Evolutionary conservation across 2,329 filamentous ascomycete species (phyloP).

Genomic region (Monosporascus sp.): DNA sequence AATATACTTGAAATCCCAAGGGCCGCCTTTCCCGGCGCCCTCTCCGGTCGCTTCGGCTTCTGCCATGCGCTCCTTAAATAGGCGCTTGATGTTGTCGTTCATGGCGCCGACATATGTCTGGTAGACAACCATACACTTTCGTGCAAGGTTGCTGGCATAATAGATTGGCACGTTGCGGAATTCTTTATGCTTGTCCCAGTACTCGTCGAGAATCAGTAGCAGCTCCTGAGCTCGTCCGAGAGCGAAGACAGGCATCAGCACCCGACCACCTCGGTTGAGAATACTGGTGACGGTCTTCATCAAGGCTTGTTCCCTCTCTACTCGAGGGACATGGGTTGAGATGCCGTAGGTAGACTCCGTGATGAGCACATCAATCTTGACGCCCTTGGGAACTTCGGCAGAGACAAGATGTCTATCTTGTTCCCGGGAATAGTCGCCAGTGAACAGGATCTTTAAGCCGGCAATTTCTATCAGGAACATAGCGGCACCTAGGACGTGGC

Average conservation of each 20-base stretch:
- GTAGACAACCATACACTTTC: slow-evolving; percentile 98
- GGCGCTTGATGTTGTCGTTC: slow-evolving; percentile 97
- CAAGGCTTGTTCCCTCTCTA: slow-evolving; percentile 86
- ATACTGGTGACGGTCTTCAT: slow-evolving; percentile 95
- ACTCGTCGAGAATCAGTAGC: slow-evolving; percentile 91
- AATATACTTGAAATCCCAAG: slow-evolving; percentile 96
- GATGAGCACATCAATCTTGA: slow-evolving; percentile 94
- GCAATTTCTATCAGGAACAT: slow-evolving; percentile 99
- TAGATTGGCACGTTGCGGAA: slow-evolving; percentile 92
- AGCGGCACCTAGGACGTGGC: slow-evolving; percentile 94
- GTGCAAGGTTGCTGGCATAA: slow-evolving; percentile 90
- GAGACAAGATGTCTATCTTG: slow-evolving; percentile 94
- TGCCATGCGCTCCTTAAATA: slow-evolving; percentile 90
- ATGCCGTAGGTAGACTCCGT: slow-evolving; percentile 97
- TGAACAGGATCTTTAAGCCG: slow-evolving; percentile 94
- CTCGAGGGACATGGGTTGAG: slow-evolving; percentile 82
- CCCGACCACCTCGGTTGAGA: slow-evolving; percentile 84
- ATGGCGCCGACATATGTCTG: slow-evolving; percentile 97
- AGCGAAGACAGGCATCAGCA: slow-evolving; percentile 92
- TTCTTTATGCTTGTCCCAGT: slow-evolving; percentile 86
- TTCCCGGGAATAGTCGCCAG: slow-evolving; percentile 93
- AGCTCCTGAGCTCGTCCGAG: slow-evolving; percentile 91
- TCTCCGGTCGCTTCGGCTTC: slow-evolving; percentile 80
- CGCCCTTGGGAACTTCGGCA: slow-evolving; percentile 78
- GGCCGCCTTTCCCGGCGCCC: slow-evolving; percentile 69